Base-by-base conservation (phyloP, 768 basidiomycete species). In the Trichaptum fuscoviolaceum region DNA sequence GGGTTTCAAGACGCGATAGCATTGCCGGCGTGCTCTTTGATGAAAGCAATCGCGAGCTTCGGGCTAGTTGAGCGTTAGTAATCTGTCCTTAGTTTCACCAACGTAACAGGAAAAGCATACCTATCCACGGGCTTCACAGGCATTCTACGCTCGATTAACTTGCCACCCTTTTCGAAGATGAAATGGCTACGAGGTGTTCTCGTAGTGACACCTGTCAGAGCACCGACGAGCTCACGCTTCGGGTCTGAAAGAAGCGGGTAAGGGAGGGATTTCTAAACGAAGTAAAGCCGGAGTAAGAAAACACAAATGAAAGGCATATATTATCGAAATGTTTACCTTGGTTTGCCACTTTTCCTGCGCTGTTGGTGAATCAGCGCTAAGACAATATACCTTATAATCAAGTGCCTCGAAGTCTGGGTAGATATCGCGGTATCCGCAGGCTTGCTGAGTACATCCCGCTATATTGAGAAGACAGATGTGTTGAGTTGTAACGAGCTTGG, bases 171-270 rank as follows among this genome's bases (percentile, higher is more conserved):
- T 70, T 87, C 92, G 71, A 98, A 96, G 70, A 98, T 86, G 76
- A 96, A 97, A 76, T 96, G 95, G 69, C 92, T 95, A 17, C 96
- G 87, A 79, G 92, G 93, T 64, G 93, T 93, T 80, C 87, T 92
- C 36, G 89, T 91, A 36, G 85, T 85, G 0, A 84, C 88, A 17
- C 93, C 93, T 18, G 95, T 96, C 27, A 99, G 83, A 1, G 87
- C 90, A 35, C 83, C 82, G 70, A 98, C 92, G 34, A 98, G 81
- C 25, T 81, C 75, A 61, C 89, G 86, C 74, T 94, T 87, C n/a
- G 90, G 93, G 75, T 99, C 96, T 7, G 93, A 96, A 34, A 99
- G 82, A 0, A 97, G 80, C 2, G 90, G 85, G 74, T 94, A 99
- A 18, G 89, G 92, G 25, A 98, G 84, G 67, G 85, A 81, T 81